These are phyloP conservation scores for Venturia oleaginea DNA, from an alignment of 2,329 filamentous ascomycete species.

Conservation along the genomic window DNA sequence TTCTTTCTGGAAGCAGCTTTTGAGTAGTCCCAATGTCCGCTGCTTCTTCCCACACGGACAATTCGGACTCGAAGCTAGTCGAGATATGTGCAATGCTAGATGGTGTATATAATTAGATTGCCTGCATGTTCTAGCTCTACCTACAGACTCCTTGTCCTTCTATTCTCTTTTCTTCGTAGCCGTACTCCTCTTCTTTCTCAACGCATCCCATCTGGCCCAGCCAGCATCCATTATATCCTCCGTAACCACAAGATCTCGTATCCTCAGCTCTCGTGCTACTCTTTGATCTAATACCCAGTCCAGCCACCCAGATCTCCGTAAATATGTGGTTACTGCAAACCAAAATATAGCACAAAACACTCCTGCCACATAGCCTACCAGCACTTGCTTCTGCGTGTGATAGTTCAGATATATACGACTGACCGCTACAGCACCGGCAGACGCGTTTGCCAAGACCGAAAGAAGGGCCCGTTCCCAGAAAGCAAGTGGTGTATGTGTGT, in stretches of 20 bases:
- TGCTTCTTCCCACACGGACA: too few species aligned
- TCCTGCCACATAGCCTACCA: conserved; percentile 69
- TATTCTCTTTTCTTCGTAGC: conserved; percentile 24
- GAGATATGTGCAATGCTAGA: background rate
- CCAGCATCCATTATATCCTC: conserved; percentile 87
- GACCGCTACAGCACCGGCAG: conserved; percentile 52
- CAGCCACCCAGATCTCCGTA: conserved; percentile 60
- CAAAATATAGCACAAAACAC: conserved; percentile 62
- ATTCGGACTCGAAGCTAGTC: background rate
- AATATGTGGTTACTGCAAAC: conserved; percentile 63
- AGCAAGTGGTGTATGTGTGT: conserved; percentile 47
- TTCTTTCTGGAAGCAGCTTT: background rate
- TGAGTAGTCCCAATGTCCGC: background rate
- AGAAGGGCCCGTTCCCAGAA: conserved; percentile 51
- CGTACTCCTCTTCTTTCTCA: conserved; percentile 33
- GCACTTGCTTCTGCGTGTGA: conserved; percentile 78
- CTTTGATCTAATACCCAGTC: conserved; percentile 62
- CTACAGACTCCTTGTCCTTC: background rate
- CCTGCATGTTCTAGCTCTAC: background rate
- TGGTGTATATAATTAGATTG: background rate
- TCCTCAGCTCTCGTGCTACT: conserved; percentile 55
- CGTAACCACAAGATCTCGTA: conserved; percentile 75
- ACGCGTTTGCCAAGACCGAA: conserved; percentile 31
- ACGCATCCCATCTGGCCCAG: conserved; percentile 81
- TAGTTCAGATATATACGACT: conserved; percentile 89